phyloP scores from a whole-genome alignment of 495 filamentous ascomycete species.

The Xylaria acuta region DNA sequence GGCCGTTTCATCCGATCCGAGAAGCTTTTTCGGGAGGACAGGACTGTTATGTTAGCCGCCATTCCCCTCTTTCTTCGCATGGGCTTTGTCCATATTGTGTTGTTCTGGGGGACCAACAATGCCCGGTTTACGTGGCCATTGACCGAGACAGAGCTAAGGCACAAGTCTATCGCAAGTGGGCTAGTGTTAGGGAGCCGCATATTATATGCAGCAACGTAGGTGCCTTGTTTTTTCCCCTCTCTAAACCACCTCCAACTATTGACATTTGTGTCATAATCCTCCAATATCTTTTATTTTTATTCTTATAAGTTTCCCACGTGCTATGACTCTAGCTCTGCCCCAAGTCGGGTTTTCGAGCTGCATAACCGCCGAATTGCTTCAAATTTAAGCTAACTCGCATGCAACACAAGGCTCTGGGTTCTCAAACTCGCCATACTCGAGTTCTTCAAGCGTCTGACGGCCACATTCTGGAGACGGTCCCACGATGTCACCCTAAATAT shows the following conservation, averaged over 20 bases:
- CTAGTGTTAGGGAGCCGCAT: conserved; percentile 70
- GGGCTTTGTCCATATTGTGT: conserved; percentile 82
- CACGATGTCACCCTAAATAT: conserved; percentile 69
- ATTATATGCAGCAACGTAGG: conserved; percentile 73
- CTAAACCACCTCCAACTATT: background rate
- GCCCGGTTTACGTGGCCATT: conserved; percentile 52
- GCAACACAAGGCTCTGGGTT: conserved; percentile 75
- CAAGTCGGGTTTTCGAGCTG: background rate
- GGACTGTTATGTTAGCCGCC: conserved; percentile 78
- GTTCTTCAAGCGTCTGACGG: conserved; percentile 82
- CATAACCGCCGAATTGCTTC: background rate
- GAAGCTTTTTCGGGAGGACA: conserved; percentile 84
- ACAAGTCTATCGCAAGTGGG: conserved; percentile 65
- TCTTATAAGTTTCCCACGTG: background rate
- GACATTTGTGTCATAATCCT: background rate
- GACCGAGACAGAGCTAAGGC: conserved; percentile 52
- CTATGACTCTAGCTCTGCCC: background rate
- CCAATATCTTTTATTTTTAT: background rate
- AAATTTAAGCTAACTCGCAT: conserved; percentile 30
- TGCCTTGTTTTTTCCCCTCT: conserved; percentile 31
- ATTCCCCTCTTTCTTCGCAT: conserved; percentile 83
- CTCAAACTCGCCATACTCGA: conserved; percentile 90
- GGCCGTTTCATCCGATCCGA: conserved; percentile 85
- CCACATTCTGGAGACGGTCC: conserved; percentile 68
- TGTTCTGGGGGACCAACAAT: conserved; percentile 91